Evolutionary conservation across 176 grass and related monocot genomes (phyloP).

Genomic region (Calamus simplicifolius): DNA sequence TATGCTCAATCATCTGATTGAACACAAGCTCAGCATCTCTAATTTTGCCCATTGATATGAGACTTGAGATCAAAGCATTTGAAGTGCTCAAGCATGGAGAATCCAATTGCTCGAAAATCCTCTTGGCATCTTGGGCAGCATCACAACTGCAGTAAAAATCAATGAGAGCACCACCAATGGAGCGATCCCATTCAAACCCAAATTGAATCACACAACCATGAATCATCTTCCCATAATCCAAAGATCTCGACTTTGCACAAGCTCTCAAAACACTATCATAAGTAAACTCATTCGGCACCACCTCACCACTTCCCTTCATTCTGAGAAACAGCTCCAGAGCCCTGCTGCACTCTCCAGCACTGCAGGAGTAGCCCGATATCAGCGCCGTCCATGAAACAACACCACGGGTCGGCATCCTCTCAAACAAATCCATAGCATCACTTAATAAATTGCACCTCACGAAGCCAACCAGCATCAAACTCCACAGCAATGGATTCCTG

Average conservation of each 20-base stretch:
- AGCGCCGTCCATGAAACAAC: slow-evolving; percentile 34
- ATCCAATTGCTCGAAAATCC: slow-evolving; percentile 23
- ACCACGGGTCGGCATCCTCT: slow-evolving; percentile 27
- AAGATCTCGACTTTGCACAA: slow-evolving; percentile 27
- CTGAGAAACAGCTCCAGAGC: slow-evolving; percentile 26
- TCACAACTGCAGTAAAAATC: slow-evolving; percentile 44
- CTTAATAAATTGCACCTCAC: slow-evolving; percentile 34
- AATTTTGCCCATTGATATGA: slow-evolving; percentile 26
- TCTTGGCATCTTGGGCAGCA: slow-evolving; percentile 30
- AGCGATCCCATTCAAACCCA: slow-evolving; percentile 26
- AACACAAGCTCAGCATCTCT: slow-evolving; percentile 31
- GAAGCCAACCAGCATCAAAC: slow-evolving; percentile 37
- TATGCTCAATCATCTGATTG: slow-evolving; percentile 25
- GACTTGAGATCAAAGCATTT: slow-evolving; percentile 31
- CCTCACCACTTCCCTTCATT: slow-evolving; percentile 7
- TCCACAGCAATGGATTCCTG: slow-evolving; percentile 36
- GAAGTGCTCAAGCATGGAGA: slow-evolving; percentile 34
- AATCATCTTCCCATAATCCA: slow-evolving; percentile 31
- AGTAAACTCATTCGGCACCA: slow-evolving; percentile 33
- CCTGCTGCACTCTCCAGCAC: not conserved
- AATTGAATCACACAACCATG: slow-evolving; percentile 32
- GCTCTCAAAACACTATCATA: slow-evolving; percentile 42
- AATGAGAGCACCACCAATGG: slow-evolving; percentile 41
- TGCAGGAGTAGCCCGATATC: slow-evolving; percentile 27
- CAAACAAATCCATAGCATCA: slow-evolving; percentile 29